A percentile compares a stretch with the other conserved stretches of the same genome.
Evolutionary conservation across 805 yeast genomes (phyloP).

Genomic region (Pachysolen tannophilus): DNA sequence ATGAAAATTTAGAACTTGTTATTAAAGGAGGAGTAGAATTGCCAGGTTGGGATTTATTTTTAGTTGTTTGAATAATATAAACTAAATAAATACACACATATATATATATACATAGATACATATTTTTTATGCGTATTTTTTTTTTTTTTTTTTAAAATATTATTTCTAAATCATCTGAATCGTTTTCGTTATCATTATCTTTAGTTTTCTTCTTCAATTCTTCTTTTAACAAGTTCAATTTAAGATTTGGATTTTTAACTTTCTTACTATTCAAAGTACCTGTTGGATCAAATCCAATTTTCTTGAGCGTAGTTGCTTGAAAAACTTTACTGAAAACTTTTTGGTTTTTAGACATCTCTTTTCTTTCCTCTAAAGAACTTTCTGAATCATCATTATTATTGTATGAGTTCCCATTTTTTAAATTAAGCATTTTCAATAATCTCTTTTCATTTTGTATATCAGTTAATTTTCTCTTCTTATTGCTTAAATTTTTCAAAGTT

Average conservation of each 20-base stretch:
- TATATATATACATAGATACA: no score
- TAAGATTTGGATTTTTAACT: slow-evolving; percentile 4
- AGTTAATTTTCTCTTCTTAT: no score
- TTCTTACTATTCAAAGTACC: background rate
- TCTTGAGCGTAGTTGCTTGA: no score
- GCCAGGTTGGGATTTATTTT: background rate
- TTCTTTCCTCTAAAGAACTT: background rate
- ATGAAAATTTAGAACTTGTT: slow-evolving; percentile 2
- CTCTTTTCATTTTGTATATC: no score
- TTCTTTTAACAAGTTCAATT: slow-evolving; percentile 1
- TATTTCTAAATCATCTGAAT: slow-evolving; percentile 7
- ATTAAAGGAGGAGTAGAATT: background rate
- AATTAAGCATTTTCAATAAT: background rate
- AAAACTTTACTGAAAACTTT: no score
- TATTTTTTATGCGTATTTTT: no score
- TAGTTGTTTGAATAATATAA: no score
- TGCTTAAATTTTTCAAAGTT: no score
- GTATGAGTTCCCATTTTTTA: background rate
- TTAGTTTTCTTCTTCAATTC: background rate
- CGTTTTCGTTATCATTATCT: background rate
- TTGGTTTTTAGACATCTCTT: background rate
- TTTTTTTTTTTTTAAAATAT: slow-evolving; percentile 2
- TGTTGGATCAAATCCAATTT: slow-evolving; percentile 1
- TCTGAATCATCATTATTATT: background rate
- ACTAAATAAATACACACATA: no score